Evolutionary conservation across 1,284 basidiomycete species (phyloP), one percentile per base, ranked within the genome.

Genomic region (Boletus sp.): DNA sequence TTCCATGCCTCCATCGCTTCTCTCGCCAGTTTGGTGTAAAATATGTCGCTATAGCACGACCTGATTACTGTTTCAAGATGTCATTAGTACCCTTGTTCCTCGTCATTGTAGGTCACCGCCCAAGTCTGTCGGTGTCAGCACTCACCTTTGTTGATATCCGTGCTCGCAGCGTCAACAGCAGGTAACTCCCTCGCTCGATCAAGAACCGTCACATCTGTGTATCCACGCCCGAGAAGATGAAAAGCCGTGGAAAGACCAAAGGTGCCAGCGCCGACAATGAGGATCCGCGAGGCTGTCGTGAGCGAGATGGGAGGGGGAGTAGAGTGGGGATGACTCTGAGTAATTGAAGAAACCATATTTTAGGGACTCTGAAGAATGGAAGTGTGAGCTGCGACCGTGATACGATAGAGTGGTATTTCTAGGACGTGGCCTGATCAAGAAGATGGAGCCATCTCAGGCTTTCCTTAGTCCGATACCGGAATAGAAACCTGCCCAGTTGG

Each of bases 201-300:
- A 47, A 95, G 77, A 4, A 96, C 72, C 1, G 85, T 91, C 55
- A 95, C 78, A 60, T 83, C 65, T n/a, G 72, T 80, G 70, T 85
- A 90, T 13, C 89, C 89, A 55, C 84, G 78, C 50, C 76, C 70
- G 37, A 92, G 76, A n/a, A 94, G 82, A 65, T 92, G 84, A 60
- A 86, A 84, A 1, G 91, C 91, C 0, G 91, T 89, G 3, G 92
- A 92, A n/a, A 92, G 76, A 3, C 94, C 94, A 67, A 94, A 94
- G 60, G 86, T 87, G 13, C 94, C 93, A 37, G 90, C 88, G n/a
- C 93, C 93, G 47, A 94, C 77, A 61, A 96, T 88, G 46, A 94
- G 67, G 35, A 92, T 60, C 24, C 49, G 58, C 7, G 63, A 62
- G 20, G 59, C 18, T 15, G 52, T 51, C 45, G 51, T 51, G 51